Evolutionary conservation across 148 eudicot species (phyloP), one percentile per base, ranked within the genome.

Genomic region (Camellia sinensis): DNA sequence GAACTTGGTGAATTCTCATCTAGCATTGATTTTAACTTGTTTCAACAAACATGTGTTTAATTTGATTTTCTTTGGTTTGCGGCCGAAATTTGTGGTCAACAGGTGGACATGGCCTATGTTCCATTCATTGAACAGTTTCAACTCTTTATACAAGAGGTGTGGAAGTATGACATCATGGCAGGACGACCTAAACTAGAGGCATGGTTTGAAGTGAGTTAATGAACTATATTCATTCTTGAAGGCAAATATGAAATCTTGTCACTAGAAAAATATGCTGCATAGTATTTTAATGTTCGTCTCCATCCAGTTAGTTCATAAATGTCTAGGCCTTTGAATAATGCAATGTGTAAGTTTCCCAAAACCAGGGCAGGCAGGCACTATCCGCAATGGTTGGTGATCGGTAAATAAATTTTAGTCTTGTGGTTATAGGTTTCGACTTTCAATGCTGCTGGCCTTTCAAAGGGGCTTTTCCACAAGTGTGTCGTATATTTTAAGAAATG

Each of bases 71-170:
- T 72, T 53, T 44, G 21, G 7, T 17, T 68, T 43, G 52, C 50
- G 3, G 5, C 13, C 4, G 43, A 46, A 46, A 72, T 72, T 72
- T 17, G 29, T 72, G 41, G 21, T 72, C 43, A 21, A 4, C 43
- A 52, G 75, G 75, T 72, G 82, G 92, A 93, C 78, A 89, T 93
- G 62, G 97, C 95, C 68, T 93, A 93, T 85, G 90, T 78, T 80
- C 93, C 97, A 44, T 88, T 91, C 59, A 75, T 93, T 77, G 92
- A 87, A 84, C 88, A 91, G 81, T 90, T 85, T 73, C 87, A 86
- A 59, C 83, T 89, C 40, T 83, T 87, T 82, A 76, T 93, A 64
- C 75, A 86, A 22, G 90, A 90, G 71, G 89, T 90, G 46, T 90
- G 80, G 87, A 89, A 87, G 17, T 83, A 90, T 77, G 93, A 91